Evolutionary conservation across 345 rosid species (phyloP).

Genomic region (Eucalyptus melliodora): DNA sequence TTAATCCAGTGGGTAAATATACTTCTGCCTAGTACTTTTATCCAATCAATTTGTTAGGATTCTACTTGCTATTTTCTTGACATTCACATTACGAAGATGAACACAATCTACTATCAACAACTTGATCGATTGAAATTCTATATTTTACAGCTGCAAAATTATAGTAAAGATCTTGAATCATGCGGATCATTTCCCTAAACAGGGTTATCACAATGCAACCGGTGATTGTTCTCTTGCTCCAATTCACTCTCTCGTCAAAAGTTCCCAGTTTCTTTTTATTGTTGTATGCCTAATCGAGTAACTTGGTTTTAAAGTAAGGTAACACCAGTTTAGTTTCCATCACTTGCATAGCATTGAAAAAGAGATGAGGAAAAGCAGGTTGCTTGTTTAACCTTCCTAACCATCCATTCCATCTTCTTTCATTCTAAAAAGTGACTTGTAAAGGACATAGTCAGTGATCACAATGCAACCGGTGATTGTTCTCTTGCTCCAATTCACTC

Average conservation of each 20-base stretch:
- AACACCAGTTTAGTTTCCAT: not conserved
- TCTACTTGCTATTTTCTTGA: not conserved
- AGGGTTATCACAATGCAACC: not conserved
- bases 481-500: no score
- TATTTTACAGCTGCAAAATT: not conserved
- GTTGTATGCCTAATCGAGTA: not conserved
- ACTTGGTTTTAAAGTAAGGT: not conserved
- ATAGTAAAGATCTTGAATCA: not conserved
- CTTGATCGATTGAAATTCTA: not conserved
- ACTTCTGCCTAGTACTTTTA: not conserved
- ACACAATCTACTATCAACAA: not conserved
- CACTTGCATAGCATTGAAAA: not conserved
- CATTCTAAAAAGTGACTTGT: not conserved
- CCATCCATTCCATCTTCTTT: not conserved
- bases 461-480: no score
- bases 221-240: not conserved
- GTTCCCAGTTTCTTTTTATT: not conserved
- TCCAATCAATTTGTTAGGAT: not conserved
- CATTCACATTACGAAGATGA: not conserved
- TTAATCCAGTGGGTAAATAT: slow-evolving; percentile 38
- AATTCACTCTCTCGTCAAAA: not conserved
- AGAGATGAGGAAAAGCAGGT: not conserved
- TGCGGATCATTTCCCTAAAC: not conserved
- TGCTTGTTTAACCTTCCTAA: not conserved
- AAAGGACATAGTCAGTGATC: not conserved